phyloP scores from a whole-genome alignment of 2,329 filamentous ascomycete species.

The Calonectria montana region DNA sequence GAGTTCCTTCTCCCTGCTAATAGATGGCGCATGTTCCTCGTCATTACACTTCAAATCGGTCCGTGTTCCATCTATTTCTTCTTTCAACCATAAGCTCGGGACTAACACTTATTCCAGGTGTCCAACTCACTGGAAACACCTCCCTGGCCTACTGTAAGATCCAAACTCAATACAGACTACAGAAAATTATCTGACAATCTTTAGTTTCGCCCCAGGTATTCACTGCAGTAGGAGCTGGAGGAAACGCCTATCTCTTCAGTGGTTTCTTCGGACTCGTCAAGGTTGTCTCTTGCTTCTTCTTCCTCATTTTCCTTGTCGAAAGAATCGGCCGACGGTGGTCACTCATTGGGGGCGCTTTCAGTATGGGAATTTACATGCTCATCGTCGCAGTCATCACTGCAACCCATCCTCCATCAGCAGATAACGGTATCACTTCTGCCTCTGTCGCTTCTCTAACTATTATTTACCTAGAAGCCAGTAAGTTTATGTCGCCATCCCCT shows the following conservation, averaged over 20 bases:
- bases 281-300: constrained; percentile 58
- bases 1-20: constrained; percentile 59
- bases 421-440: constrained; percentile 47
- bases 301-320: constrained; percentile 62
- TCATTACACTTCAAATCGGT: constrained; percentile 62
- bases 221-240: constrained; percentile 59
- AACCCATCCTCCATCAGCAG: constrained; percentile 53
- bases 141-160: constrained; percentile 60
- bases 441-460: constrained; percentile 62
- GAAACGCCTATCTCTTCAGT: constrained; percentile 59
- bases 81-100: background rate
- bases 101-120: constrained; percentile 34
- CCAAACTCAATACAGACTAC: background rate
- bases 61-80: constrained; percentile 3
- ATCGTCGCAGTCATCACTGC: constrained; percentile 61
- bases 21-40: constrained; percentile 59
- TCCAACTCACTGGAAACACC: constrained; percentile 63
- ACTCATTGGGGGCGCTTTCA: constrained; percentile 59
- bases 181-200: background rate
- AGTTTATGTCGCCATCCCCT: constrained; percentile 2
- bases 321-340: constrained; percentile 59
- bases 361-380: constrained; percentile 65
- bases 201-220: constrained; percentile 63
- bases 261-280: constrained; percentile 66
- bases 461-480: constrained; percentile 60